Evolutionary conservation across 2,329 filamentous ascomycete species (phyloP), one percentile per base, ranked within the genome.

Genomic region (Leptographium flavum): DNA sequence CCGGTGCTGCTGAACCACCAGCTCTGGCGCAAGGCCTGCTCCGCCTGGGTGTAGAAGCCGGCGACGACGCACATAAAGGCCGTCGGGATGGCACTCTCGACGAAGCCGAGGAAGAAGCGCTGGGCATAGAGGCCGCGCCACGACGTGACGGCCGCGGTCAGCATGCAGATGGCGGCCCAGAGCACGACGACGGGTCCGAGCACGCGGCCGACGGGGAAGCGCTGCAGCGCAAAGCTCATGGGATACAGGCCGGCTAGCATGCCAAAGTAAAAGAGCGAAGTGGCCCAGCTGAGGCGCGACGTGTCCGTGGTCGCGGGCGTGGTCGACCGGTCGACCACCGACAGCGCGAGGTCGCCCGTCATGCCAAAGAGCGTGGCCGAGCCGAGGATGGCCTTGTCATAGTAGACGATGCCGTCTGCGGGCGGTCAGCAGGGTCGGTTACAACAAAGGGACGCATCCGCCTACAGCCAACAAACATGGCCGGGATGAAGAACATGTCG

Each of bases 181-280:
- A 81, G 44, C 42, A 83, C 61, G 2, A 84, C 77, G 2, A 79
- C 64, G 13, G 55, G 65, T 13, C 81, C 80, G 3, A 87, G 69
- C 2, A 82, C 73, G 39, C 70, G 68, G n/a, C 77, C 73, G 2
- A 76, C 68, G 48, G 76, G 67, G 63, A 85, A 83, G 19, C 74
- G 73, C 58, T 87, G 83, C 1, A 85, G 65, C 0, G 74, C 65
- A 48, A 81, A 84, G 0, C 79, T 80, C 73, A 86, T 77, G 2
- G 82, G 83, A 50, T 85, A 87, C 3, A 83, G 64, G 0, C 83
- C 83, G 0, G 73, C 76, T 2, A 88, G 68, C 80, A 84, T 83
- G 32, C 83, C 83, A 52, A 87, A 86, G 64, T 87, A 87, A 64
- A 87, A 87, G 54, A 86, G 68, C 0, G 80, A 86, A 0, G 81